Evolutionary conservation across 2,329 filamentous ascomycete genomes (phyloP), one percentile per base, ranked within the genome.

Genomic region (Sporothrix luriei): DNA sequence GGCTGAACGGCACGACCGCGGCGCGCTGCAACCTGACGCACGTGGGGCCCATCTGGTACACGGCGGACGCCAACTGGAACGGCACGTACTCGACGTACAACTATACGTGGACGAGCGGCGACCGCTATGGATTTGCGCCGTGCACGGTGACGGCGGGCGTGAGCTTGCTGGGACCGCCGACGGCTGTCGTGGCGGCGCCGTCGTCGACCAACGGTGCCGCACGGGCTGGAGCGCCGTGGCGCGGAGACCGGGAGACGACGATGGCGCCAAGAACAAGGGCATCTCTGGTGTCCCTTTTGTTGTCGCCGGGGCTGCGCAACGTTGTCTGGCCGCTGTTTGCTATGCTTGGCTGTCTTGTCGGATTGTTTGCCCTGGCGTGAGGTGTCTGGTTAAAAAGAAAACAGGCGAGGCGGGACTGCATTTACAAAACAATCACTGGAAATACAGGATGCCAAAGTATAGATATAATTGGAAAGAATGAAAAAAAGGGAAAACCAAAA

Each of bases 71-170:
- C 10, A 65, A 48, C n/a, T 75, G 74, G 73, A 73, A 75, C 71
- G 74, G 75, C 16, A 72, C 71, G 14, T 76, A 70, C 61, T 75
- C 72, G 59, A 76, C 75, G 19, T 76, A 76, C 71, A 73, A 73
- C 68, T 77, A 75, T 69, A 75, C 70, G 55, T 77, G 75, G 75
- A 75, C 73, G 48, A 74, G 72, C 72, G 75, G 75, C 38, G 75
- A 74, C 66, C 70, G 75, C 24, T 75, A 73, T 64, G 75, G 75
- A 13, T 77, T 73, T 66, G 75, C 74, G 54, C 74, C 75, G n/a
- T 75, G 76, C 16, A 76, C 75, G 10, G 72, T 76, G 61, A 76
- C 75, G 11, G 66, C 68, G 40, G 74, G 73, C 1, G 74, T 69
- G 7, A 74, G 73, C 61, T 26, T 74, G 71, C n/a, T 75, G 65